phyloP scores from a whole-genome alignment of 106 monocot species.

The Alisma plantagoaquatica region DNA sequence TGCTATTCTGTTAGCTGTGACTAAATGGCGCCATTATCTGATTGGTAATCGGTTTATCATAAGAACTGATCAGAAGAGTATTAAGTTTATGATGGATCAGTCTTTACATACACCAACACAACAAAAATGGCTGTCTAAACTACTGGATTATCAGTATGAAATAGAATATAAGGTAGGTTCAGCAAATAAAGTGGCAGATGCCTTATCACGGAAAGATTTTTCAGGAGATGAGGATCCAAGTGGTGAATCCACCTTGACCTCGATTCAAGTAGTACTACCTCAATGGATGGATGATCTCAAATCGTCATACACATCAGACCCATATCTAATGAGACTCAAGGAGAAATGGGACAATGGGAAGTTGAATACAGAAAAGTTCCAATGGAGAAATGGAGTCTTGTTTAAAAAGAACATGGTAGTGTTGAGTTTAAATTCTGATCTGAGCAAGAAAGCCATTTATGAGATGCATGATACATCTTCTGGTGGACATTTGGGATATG shows the following conservation, averaged over 20 bases:
- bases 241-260: background rate
- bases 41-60: background rate
- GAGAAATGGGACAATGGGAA: background rate
- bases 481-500: background rate
- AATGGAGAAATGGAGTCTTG: background rate
- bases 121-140: background rate
- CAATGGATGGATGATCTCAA: background rate
- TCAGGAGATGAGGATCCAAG: background rate
- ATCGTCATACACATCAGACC: background rate
- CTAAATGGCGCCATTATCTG: slow-evolving; percentile 7
- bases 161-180: background rate
- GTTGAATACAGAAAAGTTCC: background rate
- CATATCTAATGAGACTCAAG: too few species aligned
- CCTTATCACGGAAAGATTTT: background rate
- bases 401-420: background rate
- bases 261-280: background rate
- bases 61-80: background rate
- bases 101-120: background rate
- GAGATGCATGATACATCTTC: background rate
- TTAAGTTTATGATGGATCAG: background rate
- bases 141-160: background rate
- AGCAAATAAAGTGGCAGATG: background rate
- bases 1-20: background rate
- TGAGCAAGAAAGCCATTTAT: background rate
- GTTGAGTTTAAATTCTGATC: background rate